phyloP scores from a whole-genome alignment of 225 moss, liverwort and hornwort genomes.

The Anthoceros angustus region DNA sequence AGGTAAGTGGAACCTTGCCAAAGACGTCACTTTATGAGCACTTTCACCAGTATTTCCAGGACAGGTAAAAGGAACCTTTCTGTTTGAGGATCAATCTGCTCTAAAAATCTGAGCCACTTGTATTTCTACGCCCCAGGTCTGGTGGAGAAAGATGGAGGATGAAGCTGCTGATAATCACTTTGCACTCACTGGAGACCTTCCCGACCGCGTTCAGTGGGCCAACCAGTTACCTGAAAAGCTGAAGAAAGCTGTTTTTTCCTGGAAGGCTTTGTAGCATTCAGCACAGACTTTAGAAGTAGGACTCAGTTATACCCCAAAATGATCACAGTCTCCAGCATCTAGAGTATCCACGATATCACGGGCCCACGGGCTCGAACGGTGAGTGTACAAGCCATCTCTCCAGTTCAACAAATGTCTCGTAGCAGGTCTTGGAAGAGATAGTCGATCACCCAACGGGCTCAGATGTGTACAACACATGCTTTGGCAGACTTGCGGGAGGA shows the following conservation, averaged over 20 bases:
- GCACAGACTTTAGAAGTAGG: neutral
- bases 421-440: no score
- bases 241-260: slow-evolving; percentile 19
- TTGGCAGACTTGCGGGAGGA: no score
- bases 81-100: neutral
- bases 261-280: slow-evolving; percentile 13
- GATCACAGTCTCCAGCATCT: neutral
- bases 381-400: no score
- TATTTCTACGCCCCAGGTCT: slow-evolving; percentile 25
- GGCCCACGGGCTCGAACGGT: no score
- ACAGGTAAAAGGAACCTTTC: slow-evolving; percentile 10
- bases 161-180: slow-evolving; percentile 35
- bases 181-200: slow-evolving; percentile 54
- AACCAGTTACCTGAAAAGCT: slow-evolving; percentile 33
- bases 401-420: no score
- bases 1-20: slow-evolving; percentile 17
- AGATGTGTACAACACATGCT: no score
- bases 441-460: no score
- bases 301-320: neutral
- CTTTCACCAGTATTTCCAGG: slow-evolving; percentile 37
- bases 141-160: slow-evolving; percentile 34
- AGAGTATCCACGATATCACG: no score
- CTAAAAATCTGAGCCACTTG: neutral
- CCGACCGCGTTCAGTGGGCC: slow-evolving; percentile 41
- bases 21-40: slow-evolving; percentile 44